Evolutionary conservation across 306 rosid species (phyloP).

Genomic region (Carpinus fangiana): DNA sequence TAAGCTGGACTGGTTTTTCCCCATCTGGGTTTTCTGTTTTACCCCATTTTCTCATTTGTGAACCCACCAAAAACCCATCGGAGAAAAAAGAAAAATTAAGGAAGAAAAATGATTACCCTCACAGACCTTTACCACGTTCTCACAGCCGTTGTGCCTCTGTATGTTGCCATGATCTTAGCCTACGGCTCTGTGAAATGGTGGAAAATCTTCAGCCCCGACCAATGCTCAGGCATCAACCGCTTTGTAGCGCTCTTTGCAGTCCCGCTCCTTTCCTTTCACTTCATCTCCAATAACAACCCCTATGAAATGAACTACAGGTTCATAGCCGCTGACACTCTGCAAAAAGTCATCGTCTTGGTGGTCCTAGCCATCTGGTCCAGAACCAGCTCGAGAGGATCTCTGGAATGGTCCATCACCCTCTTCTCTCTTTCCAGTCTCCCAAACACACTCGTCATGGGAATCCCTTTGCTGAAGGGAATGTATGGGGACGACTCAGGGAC

Average conservation of each 20-base stretch:
- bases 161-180: slow-evolving; percentile 82
- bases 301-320: slow-evolving; percentile 75
- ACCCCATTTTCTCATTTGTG: slow-evolving; percentile 3
- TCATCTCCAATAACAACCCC: slow-evolving; percentile 80
- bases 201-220: slow-evolving; percentile 84
- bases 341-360: slow-evolving; percentile 52
- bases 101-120: slow-evolving; percentile 49
- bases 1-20: not conserved
- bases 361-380: slow-evolving; percentile 57
- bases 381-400: slow-evolving; percentile 54
- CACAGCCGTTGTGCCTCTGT: slow-evolving; percentile 80
- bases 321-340: slow-evolving; percentile 77
- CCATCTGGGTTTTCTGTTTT: not conserved
- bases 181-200: slow-evolving; percentile 92
- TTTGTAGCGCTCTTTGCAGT: slow-evolving; percentile 90
- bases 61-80: not conserved
- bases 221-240: slow-evolving; percentile 84
- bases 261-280: slow-evolving; percentile 81
- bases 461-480: slow-evolving; percentile 78
- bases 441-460: slow-evolving; percentile 86
- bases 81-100: not conserved
- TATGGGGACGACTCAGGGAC: slow-evolving; percentile 60
- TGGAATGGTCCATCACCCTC: slow-evolving; percentile 79
- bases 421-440: slow-evolving; percentile 83
- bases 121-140: slow-evolving; percentile 79